Conservation (phyloP, 1,139 yeast species). For the Suhomyces panamericanus region DNA sequence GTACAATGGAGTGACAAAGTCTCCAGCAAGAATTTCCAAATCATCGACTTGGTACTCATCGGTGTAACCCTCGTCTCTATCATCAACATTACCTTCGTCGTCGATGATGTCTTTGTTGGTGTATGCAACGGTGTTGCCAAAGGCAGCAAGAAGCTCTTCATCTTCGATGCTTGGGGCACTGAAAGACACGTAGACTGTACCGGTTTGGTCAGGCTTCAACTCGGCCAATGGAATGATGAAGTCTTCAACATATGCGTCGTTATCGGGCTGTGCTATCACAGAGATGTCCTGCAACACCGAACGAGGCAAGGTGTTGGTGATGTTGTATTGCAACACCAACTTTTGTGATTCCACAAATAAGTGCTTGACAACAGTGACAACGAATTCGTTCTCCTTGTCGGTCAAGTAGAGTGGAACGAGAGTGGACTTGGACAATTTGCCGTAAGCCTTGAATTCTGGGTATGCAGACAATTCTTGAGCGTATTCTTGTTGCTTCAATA, state of each 20-base stretch:
- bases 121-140: slow-evolving; percentile 72
- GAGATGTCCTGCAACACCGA: slow-evolving; percentile 76
- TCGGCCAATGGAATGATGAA: slow-evolving; percentile 73
- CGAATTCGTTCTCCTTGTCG: slow-evolving; percentile 91
- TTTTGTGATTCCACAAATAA: slow-evolving; percentile 64
- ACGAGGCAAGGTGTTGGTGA: slow-evolving; percentile 81
- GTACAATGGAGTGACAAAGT: slow-evolving; percentile 75
- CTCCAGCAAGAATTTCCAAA: slow-evolving; percentile 75
- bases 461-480: slow-evolving; percentile 65
- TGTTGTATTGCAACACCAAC: slow-evolving; percentile 80
- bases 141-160: slow-evolving; percentile 50
- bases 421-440: slow-evolving; percentile 74
- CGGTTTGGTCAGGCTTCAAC: slow-evolving; percentile 69
- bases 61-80: slow-evolving; percentile 81
- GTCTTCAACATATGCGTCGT: slow-evolving; percentile 62
- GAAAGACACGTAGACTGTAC: slow-evolving; percentile 78
- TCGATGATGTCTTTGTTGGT: slow-evolving; percentile 81
- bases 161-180: slow-evolving; percentile 50
- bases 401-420: slow-evolving; percentile 64
- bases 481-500: slow-evolving; percentile 59
- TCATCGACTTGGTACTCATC: slow-evolving; percentile 93
- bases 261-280: slow-evolving; percentile 68
- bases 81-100: slow-evolving; percentile 64
- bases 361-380: slow-evolving; percentile 82
- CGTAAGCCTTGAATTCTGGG: slow-evolving; percentile 71